These are phyloP conservation scores for Rhizopus delemar DNA, from an alignment of 371 early-diverging fungal genomes.

Conservation along the genomic window DNA sequence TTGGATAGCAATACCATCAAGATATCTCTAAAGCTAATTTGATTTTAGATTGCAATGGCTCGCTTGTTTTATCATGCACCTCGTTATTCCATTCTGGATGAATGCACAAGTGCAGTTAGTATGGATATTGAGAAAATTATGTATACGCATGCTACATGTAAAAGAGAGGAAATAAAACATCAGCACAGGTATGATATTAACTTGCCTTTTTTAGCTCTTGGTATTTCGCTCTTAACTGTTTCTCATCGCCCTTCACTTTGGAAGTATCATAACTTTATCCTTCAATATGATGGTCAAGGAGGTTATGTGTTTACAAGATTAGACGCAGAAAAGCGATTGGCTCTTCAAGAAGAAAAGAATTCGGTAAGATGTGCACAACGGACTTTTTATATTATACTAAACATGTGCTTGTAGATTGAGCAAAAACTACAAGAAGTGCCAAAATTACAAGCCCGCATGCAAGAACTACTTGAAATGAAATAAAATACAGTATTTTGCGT, in stretches of 20 bases:
- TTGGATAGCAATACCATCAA: no score
- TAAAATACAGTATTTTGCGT: no score
- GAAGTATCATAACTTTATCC: conserved; percentile 84
- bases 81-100: conserved; percentile 87
- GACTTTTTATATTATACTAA: background rate
- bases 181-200: background rate
- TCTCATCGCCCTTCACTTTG: conserved; percentile 87
- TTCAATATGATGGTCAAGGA: conserved; percentile 90
- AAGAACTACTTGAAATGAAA: conserved; percentile 51
- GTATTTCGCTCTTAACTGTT: conserved; percentile 86
- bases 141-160: conserved; percentile 84
- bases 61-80: conserved; percentile 89
- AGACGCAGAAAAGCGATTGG: conserved; percentile 85
- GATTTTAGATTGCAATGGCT: conserved; percentile 77
- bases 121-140: conserved; percentile 88
- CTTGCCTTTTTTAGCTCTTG: conserved; percentile 48
- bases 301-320: conserved; percentile 84
- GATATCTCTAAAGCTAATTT: background rate
- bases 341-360: conserved; percentile 74
- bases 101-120: conserved; percentile 91
- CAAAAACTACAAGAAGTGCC: conserved; percentile 72
- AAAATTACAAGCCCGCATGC: conserved; percentile 68
- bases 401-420: conserved; percentile 53
- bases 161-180: background rate
- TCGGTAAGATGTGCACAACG: conserved; percentile 37